Evolutionary conservation across 768 basidiomycete species (phyloP).

Genomic region (Mycena epipterygia): DNA sequence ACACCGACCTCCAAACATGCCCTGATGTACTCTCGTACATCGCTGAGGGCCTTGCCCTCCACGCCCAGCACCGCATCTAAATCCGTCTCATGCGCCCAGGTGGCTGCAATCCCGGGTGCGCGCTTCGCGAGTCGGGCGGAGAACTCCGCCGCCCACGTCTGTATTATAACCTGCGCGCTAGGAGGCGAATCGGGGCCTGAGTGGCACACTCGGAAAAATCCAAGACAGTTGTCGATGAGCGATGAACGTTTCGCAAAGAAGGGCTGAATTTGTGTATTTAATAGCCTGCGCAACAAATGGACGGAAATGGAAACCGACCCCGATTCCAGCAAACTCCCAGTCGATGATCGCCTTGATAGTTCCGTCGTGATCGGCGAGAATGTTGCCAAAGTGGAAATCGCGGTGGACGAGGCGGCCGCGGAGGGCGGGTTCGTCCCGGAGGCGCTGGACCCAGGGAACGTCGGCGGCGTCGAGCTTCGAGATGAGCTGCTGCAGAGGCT

Average conservation of each 20-base stretch:
- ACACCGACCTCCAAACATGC: constrained; percentile 29
- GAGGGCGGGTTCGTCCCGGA: constrained; percentile 14
- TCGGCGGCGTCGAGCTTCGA: constrained; percentile 2
- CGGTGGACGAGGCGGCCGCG: constrained; percentile 27
- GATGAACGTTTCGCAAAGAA: constrained; percentile 25
- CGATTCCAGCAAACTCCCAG: constrained; percentile 35
- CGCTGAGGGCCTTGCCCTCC: constrained; percentile 28
- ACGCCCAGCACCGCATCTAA: constrained; percentile 13
- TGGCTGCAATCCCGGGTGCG: constrained; percentile 17
- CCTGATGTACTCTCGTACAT: constrained; percentile 25
- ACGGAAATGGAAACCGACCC: background rate
- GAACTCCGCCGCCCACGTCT: constrained; percentile 27
- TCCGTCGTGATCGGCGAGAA: constrained; percentile 29
- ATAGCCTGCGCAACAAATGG: background rate
- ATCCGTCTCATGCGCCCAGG: constrained; percentile 22
- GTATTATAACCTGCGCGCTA: constrained; percentile 9
- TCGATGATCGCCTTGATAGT: constrained; percentile 32
- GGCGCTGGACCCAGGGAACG: constrained; percentile 19
- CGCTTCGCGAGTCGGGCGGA: constrained; percentile 8
- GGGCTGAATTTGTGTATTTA: background rate
- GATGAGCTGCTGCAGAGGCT: constrained; percentile 21
- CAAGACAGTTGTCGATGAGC: constrained; percentile 18
- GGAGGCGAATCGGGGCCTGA: background rate
- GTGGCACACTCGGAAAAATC: background rate
- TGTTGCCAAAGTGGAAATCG: constrained; percentile 36